Percentiles rank a stretch among this genome's conserved stretches.
These are phyloP conservation scores for Aegilops longissima DNA, from an alignment of 176 grass and related monocot genomes.

Conservation along the genomic window DNA sequence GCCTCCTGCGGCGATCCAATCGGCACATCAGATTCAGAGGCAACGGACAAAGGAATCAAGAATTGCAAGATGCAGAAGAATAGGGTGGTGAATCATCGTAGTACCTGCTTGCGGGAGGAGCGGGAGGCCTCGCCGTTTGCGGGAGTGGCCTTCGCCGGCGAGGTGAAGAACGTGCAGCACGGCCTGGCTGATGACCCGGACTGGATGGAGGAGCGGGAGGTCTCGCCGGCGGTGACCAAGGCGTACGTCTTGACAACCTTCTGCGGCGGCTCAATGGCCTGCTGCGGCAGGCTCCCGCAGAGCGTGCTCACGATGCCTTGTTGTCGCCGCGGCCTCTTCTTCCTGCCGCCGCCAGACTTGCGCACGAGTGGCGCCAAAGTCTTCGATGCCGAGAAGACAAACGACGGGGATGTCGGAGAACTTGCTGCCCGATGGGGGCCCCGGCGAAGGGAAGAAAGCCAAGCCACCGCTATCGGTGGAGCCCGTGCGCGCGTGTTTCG, in stretches of 20 bases:
- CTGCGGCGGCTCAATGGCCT: background rate
- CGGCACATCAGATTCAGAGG: background rate
- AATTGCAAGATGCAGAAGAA: background rate
- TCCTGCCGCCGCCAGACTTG: background rate
- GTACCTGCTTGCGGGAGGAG: slow-evolving; percentile 13
- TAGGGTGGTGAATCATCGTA: too few species aligned
- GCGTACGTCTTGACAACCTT: background rate
- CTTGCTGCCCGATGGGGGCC: background rate
- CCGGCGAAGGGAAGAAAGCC: background rate
- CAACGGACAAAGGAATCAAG: background rate
- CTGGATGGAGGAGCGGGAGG: background rate
- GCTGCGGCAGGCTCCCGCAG: background rate
- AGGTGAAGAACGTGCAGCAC: slow-evolving; percentile 12
- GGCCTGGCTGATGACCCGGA: background rate
- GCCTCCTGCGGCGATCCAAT: background rate
- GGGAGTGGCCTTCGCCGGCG: background rate
- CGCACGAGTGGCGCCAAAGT: background rate
- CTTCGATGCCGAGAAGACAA: background rate
- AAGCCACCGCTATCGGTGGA: background rate
- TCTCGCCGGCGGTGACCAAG: background rate
- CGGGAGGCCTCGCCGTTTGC: too few species aligned
- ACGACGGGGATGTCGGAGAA: background rate
- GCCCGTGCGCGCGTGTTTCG: background rate
- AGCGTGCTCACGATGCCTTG: background rate
- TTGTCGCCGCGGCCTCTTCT: background rate